phyloP scores from a whole-genome alignment of 495 filamentous ascomycete genomes.

The Aspergillus sclerotioniger region DNA sequence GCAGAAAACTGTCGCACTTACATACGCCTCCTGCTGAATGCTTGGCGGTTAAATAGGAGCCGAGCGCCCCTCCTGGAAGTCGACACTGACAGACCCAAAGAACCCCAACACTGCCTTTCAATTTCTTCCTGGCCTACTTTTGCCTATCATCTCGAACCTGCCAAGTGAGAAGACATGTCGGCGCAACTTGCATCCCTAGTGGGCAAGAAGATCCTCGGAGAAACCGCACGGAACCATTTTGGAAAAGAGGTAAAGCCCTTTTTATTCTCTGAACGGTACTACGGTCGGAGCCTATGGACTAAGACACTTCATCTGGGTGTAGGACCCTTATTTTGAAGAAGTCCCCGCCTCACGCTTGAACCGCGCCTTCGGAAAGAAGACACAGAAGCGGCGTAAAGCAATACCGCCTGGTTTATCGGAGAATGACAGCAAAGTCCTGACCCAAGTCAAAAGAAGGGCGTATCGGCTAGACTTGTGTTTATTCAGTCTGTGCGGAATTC shows the following conservation, averaged over 20 bases:
- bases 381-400: slow-evolving; percentile 67
- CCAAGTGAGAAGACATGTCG: slow-evolving; percentile 43
- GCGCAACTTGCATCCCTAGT: slow-evolving; percentile 53
- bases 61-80: neutral
- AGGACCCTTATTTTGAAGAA: slow-evolving; percentile 74
- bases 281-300: neutral
- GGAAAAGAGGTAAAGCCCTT: slow-evolving; percentile 58
- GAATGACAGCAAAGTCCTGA: slow-evolving; percentile 77
- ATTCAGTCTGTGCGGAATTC: slow-evolving; percentile 70
- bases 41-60: neutral
- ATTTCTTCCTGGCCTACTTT: neutral
- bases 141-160: neutral
- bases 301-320: slow-evolving; percentile 4
- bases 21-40: neutral
- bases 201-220: slow-evolving; percentile 64
- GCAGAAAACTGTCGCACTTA: neutral
- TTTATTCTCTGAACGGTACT: neutral
- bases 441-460: slow-evolving; percentile 73
- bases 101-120: neutral
- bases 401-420: slow-evolving; percentile 69
- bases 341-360: slow-evolving; percentile 67
- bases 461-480: slow-evolving; percentile 78
- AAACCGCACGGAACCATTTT: slow-evolving; percentile 63
- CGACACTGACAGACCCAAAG: neutral
- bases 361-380: slow-evolving; percentile 55